These are phyloP conservation scores for Penicillium expansum DNA, from an alignment of 2,329 filamentous ascomycete species.

Conservation along the genomic window DNA sequence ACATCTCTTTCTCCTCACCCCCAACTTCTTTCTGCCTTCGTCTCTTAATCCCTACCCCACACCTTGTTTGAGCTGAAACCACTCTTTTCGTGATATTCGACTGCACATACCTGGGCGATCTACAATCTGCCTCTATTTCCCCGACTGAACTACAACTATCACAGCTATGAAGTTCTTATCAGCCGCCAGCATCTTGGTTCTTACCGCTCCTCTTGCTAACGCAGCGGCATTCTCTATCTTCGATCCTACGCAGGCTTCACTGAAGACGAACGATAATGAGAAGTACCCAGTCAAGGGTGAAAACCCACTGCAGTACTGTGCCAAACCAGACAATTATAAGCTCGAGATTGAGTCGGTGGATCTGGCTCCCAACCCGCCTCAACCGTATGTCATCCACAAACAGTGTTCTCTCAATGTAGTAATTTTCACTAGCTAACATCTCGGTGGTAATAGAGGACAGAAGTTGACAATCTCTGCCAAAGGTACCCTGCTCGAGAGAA, in stretches of 20 bases:
- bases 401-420: background rate
- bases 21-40: constrained; percentile 2
- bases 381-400: constrained; percentile 61
- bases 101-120: background rate
- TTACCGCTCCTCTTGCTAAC: constrained; percentile 47
- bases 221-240: constrained; percentile 49
- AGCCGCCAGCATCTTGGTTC: constrained; percentile 40
- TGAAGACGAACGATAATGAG: constrained; percentile 45
- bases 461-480: constrained; percentile 74
- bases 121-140: background rate
- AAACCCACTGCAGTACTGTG: constrained; percentile 80
- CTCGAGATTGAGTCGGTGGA: constrained; percentile 77
- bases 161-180: constrained; percentile 44
- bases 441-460: constrained; percentile 59
- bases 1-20: constrained; percentile 13
- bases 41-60: background rate
- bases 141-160: background rate
- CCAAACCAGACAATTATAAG: constrained; percentile 66
- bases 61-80: background rate
- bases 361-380: constrained; percentile 79
- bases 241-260: constrained; percentile 50
- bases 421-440: constrained; percentile 12
- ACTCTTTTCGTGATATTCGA: background rate
- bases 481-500: constrained; percentile 69
- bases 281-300: constrained; percentile 72